A percentile compares a stretch with the other conserved stretches of the same genome.
Evolutionary conservation across 225 moss, liverwort and hornwort genomes (phyloP).

Genomic region (Physcomitrellopsis africana): DNA sequence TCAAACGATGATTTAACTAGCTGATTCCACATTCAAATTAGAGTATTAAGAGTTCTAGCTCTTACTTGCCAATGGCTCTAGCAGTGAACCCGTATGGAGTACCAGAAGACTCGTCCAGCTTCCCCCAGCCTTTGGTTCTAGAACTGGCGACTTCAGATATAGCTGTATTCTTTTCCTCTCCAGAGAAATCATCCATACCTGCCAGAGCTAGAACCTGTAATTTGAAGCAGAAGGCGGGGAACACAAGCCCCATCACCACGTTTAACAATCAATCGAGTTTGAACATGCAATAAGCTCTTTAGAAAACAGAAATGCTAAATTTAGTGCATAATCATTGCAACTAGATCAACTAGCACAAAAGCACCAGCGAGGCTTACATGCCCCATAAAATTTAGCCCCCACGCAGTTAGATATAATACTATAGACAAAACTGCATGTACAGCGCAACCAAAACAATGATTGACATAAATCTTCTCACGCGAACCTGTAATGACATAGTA

Average conservation of each 20-base stretch:
- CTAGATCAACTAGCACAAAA: slow-evolving; percentile 25
- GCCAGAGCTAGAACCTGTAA: slow-evolving; percentile 68
- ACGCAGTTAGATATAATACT: slow-evolving; percentile 12
- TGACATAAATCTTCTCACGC: slow-evolving; percentile 18
- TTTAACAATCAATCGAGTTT: slow-evolving; percentile 6
- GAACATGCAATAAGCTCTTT: not conserved
- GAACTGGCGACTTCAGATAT: slow-evolving; percentile 33
- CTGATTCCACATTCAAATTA: not conserved
- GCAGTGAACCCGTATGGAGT: slow-evolving; percentile 81
- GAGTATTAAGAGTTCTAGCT: slow-evolving; percentile 13
- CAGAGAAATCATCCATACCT: slow-evolving; percentile 49
- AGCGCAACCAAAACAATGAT: slow-evolving; percentile 16
- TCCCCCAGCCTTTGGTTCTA: slow-evolving; percentile 36
- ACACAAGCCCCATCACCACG: slow-evolving; percentile 23
- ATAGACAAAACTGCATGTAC: slow-evolving; percentile 2
- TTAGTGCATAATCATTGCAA: slow-evolving; percentile 21
- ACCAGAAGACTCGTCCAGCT: slow-evolving; percentile 64
- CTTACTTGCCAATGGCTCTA: slow-evolving; percentile 80
- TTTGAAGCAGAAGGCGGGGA: slow-evolving; percentile 19
- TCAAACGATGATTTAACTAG: not conserved
- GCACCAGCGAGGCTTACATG: slow-evolving; percentile 23
- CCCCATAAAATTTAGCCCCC: slow-evolving; percentile 4
- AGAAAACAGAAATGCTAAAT: not conserved
- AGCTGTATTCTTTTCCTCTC: slow-evolving; percentile 33
- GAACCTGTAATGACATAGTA: not conserved